phyloP scores from a whole-genome alignment of 1,139 yeast genomes.

The Suhomyces guaymorum region DNA sequence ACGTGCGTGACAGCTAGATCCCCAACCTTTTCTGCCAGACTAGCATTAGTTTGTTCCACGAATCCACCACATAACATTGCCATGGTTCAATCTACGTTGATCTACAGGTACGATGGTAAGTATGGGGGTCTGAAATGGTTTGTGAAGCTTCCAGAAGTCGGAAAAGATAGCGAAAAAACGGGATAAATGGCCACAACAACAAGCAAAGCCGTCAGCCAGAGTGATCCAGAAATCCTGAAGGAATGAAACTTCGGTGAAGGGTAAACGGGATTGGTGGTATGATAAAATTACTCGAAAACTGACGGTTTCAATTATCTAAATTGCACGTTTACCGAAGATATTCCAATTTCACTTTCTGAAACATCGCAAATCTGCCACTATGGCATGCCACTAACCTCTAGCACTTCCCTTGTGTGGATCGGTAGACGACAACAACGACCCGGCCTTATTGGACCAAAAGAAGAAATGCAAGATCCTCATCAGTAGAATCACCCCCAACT shows the following conservation, averaged over 20 bases:
- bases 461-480: constrained; percentile 79
- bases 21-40: no score
- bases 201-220: no score
- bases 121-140: constrained; percentile 14
- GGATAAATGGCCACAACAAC: no score
- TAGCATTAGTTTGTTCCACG: constrained; percentile 5
- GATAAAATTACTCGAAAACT: no score
- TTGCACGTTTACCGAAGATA: no score
- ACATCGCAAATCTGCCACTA: no score
- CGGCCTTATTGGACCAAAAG: constrained; percentile 70
- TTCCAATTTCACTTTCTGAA: no score
- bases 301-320: no score
- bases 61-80: neutral
- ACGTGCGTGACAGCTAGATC: constrained; percentile 2
- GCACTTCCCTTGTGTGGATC: constrained; percentile 93
- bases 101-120: constrained; percentile 73
- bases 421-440: constrained; percentile 73
- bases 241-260: no score
- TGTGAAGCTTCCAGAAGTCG: neutral
- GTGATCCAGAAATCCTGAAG: no score
- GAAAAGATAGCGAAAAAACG: neutral
- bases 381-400: constrained; percentile 33
- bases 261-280: no score
- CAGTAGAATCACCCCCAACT: constrained; percentile 72
- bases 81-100: constrained; percentile 73